Base-by-base conservation (phyloP, 2,329 filamentous ascomycete genomes). In the Colletotrichum sp. region DNA sequence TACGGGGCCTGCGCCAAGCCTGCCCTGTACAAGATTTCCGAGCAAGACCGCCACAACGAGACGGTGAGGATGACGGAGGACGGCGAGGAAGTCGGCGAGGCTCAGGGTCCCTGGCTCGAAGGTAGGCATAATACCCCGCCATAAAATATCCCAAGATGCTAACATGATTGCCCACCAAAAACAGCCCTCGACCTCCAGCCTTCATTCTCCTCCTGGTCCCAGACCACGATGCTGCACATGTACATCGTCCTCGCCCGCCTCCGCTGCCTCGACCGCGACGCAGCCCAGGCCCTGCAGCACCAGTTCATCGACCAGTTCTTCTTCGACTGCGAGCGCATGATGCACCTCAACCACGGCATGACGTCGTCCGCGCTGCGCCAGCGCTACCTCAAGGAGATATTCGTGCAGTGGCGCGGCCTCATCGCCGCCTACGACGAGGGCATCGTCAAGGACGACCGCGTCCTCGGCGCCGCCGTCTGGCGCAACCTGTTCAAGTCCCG, bases 251-350 rank as follows among this genome's bases (percentile, higher is more conserved):
- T 95, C 71, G 94, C 95, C 63, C 94, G 96, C 72, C 88, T 98
- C 80, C 94, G 97, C 78, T 93, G 93, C 84, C 92, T 98, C 80
- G 93, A 95, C 26, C 87, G 89, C 70, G 90, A 93, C 26, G 89
- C 91, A 79, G 93, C 94, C 79, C 90, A 92, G 77, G 90, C 92
- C 73, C 98, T 96, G 93, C 95, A 98, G 84, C 94, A 96, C 82
- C 95, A 98, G 86, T 90, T 99, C 78, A 92, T 97, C 63, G 96
- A 99, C 86, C 96, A 99, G 85, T 98, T 98, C 89, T 99, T 96
- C 89, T 95, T 95, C 87, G 93, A 95, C 81, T 95, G 94, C 81
- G 95, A 98, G 87, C 93, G 94, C 84, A 91, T 93, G 82, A 96
- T 98, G 92, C 94, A 95, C 77, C 88, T 94, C 77, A 91, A 93